Conservation (phyloP, 2,329 filamentous ascomycete species). For the Colletotrichum falcatum region DNA sequence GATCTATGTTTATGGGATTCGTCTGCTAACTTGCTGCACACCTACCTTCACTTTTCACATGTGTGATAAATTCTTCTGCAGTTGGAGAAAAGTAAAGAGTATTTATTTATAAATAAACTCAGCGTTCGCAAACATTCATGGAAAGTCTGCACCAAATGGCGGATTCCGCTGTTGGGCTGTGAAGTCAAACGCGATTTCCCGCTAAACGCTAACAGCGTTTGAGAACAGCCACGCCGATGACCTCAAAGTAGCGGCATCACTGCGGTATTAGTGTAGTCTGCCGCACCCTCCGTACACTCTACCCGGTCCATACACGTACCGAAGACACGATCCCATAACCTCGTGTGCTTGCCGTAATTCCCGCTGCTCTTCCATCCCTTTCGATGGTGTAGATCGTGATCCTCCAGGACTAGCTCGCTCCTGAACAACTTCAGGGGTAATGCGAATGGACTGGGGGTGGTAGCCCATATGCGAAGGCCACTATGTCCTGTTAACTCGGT, state of each 20-base stretch:
- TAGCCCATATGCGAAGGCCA: conserved; percentile 52
- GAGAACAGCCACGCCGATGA: too few relatives aligned
- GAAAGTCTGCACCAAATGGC: too few relatives aligned
- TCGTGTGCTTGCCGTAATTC: conserved; percentile 55
- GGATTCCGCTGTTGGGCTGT: not conserved
- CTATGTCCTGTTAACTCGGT: conserved; percentile 54
- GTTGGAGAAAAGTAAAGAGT: too few relatives aligned
- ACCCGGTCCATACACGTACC: conserved; percentile 52
- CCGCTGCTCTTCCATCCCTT: conserved; percentile 53
- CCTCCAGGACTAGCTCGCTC: conserved; percentile 55
- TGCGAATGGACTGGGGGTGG: conserved; percentile 50
- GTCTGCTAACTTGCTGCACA: too few relatives aligned
- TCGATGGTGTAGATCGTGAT: conserved; percentile 57
- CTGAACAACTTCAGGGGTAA: conserved; percentile 50
- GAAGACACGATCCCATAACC: conserved; percentile 53
- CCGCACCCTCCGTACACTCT: conserved; percentile 48
- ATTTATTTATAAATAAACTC: too few relatives aligned
- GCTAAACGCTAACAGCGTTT: too few relatives aligned
- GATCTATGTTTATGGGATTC: too few relatives aligned
- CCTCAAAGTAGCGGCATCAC: conserved; percentile 46
- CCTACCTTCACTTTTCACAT: too few relatives aligned
- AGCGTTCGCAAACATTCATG: too few relatives aligned
- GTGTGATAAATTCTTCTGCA: too few relatives aligned
- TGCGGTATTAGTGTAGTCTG: conserved; percentile 48
- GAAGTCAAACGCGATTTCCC: not conserved